phyloP scores from a whole-genome alignment of 352 stramenopile genomes.

The Phytophthora parvispora region DNA sequence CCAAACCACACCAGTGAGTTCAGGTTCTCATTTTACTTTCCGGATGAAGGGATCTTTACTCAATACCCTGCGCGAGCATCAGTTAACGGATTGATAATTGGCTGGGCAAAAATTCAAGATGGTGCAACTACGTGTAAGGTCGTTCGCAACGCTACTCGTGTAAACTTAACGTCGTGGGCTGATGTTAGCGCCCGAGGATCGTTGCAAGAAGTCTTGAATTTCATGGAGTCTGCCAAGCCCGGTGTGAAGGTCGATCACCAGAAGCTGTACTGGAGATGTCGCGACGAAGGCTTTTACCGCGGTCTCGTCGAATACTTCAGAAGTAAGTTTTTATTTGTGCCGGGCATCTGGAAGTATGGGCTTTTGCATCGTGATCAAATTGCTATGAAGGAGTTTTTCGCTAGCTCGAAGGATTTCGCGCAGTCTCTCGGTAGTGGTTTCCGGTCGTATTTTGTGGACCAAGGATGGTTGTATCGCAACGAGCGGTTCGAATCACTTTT shows the following conservation, averaged over 20 bases:
- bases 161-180: conserved; percentile 70
- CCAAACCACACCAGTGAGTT: conserved; percentile 55
- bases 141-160: conserved; percentile 28
- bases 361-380: conserved; percentile 53
- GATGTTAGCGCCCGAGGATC: conserved; percentile 61
- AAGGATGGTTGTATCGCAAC: conserved; percentile 30
- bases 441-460: conserved; percentile 32
- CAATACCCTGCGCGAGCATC: conserved; percentile 67
- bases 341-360: conserved; percentile 61
- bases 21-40: conserved; percentile 73
- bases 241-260: conserved; percentile 40
- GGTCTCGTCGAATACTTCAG: conserved; percentile 46
- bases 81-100: conserved; percentile 45
- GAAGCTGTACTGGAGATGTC: conserved; percentile 55
- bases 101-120: conserved; percentile 37
- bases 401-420: conserved; percentile 19
- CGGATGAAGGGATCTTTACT: conserved; percentile 46
- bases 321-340: conserved; percentile 45
- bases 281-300: conserved; percentile 47
- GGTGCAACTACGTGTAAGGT: conserved; percentile 32
- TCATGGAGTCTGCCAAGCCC: conserved; percentile 32
- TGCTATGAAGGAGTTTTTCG: conserved; percentile 45
- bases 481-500: conserved; percentile 38
- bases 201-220: conserved; percentile 51
- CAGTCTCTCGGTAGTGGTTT: conserved; percentile 43